Percentiles rank a stretch among this genome's conserved stretches.
Conservation (phyloP, 768 basidiomycete genomes). For the Pleurotus citrinopileatus region DNA sequence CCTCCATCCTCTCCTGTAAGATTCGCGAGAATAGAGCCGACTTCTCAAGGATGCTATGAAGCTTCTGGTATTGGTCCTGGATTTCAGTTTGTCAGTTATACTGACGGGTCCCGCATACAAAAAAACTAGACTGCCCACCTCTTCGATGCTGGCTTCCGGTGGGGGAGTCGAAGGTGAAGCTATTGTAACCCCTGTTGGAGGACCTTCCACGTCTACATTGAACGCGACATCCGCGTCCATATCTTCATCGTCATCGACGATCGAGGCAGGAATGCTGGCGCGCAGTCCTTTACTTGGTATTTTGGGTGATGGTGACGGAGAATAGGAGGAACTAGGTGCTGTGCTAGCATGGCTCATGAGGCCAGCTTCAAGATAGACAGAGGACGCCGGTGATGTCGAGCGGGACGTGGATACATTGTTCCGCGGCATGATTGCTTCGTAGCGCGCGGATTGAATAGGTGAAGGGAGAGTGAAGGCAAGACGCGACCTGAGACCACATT, state of each 20-base stretch:
- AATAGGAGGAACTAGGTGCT: background rate
- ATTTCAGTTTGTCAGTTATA: background rate
- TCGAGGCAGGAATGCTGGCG: background rate
- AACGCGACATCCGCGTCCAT: background rate
- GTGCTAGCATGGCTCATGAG: background rate
- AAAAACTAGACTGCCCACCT: too few species aligned
- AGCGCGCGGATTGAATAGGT: background rate
- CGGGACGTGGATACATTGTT: background rate
- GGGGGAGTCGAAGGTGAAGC: background rate
- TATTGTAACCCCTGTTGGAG: background rate
- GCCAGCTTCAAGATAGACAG: background rate
- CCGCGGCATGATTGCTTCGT: background rate
- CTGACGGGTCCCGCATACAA: too few species aligned
- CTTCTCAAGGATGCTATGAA: conserved; percentile 70
- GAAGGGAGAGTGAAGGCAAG: background rate
- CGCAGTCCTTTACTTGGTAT: background rate
- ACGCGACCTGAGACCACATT: too few species aligned
- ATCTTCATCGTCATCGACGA: background rate
- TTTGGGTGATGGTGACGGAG: background rate
- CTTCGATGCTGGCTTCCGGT: too few species aligned
- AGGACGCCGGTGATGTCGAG: background rate
- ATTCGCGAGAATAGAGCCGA: conserved; percentile 74
- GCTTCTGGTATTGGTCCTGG: conserved; percentile 16
- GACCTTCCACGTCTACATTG: background rate
- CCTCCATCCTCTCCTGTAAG: conserved; percentile 74